Conservation (phyloP, 768 basidiomycete genomes). For the Boletus rubroflammeus region DNA sequence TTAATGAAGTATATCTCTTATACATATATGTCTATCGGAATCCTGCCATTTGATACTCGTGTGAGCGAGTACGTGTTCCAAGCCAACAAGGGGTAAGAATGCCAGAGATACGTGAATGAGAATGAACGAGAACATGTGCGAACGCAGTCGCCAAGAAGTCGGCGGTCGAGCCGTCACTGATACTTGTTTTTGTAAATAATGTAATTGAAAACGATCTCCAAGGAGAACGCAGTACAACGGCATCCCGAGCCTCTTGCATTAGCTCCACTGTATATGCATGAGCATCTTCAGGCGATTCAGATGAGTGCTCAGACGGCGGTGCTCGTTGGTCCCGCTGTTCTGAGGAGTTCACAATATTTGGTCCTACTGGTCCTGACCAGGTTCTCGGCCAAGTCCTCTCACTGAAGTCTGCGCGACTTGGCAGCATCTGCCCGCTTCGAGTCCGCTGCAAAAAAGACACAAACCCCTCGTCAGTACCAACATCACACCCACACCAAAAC, state of each 20-base stretch:
- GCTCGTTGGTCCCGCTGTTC: neutral
- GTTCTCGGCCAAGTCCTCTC: no score
- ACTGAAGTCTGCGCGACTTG: slow-evolving; percentile 29
- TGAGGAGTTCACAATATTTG: no score
- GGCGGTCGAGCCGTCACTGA: no score
- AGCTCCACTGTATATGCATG: no score
- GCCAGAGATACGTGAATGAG: neutral
- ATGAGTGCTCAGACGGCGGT: no score
- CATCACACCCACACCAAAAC: neutral
- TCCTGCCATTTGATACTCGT: neutral
- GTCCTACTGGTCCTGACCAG: no score
- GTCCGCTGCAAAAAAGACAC: slow-evolving; percentile 38
- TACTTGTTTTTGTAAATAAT: no score
- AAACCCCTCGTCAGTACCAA: neutral
- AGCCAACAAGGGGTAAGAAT: neutral
- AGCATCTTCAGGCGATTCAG: no score
- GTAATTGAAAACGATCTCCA: no score
- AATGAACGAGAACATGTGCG: neutral
- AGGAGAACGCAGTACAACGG: no score
- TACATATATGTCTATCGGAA: neutral
- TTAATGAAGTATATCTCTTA: neutral
- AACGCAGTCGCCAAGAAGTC: no score
- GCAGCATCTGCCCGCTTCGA: slow-evolving; percentile 43
- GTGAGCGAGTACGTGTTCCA: neutral
- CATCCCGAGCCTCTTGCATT: no score